Base-by-base conservation (phyloP, 1,139 yeast genomes). In the Scheffersomyces lignicola region DNA sequence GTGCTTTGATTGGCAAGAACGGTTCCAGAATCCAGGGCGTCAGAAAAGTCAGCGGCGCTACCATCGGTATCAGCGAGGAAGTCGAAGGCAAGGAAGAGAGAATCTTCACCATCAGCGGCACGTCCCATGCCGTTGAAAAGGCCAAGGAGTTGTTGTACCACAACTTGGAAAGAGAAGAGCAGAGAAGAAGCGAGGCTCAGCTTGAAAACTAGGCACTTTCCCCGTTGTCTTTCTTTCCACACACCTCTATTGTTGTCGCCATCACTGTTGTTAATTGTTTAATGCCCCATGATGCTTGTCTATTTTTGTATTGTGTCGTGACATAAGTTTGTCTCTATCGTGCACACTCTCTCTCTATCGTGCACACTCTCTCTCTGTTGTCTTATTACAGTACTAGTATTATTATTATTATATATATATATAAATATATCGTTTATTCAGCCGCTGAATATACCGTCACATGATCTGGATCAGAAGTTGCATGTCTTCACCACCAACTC, bases 1-100 rank as follows among this genome's bases (percentile, higher is more conserved):
- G 97, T 32, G 94, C 96, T 34, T 72, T 89, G 39, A 87, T 89
- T 52, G 97, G 97, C 47, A 83, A 83, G 51, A 82, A 83, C 47
- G 96, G 96, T 30, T 68, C 86, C 30, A 76, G 95, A 62, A 87
- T 89, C 49, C 94, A 86, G 56, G 95, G 90, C 38, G 85, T 89
- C 36, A 76, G 96, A 48, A 79, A 84, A 50, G 76, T 75, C 29
- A 78, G 90, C 38, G 92, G 92, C 25, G 92, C 96, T 20, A 76
- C 80, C 35, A 88, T 89, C 54, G 80, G 83, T 8, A 87, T 89
- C 44, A 83, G 88, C 33, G 80, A 83, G 45, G 84, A 80, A 49
- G 78, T 80, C 33, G 81, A 80, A 47, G 80, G 77, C 29, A 67
- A 76, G 40, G 74, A 74, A 24, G 84, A 82, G 52, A 72, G 96